These are phyloP conservation scores for Neoboletus brunneissimus DNA, from an alignment of 768 basidiomycete species.

Conservation along the genomic window DNA sequence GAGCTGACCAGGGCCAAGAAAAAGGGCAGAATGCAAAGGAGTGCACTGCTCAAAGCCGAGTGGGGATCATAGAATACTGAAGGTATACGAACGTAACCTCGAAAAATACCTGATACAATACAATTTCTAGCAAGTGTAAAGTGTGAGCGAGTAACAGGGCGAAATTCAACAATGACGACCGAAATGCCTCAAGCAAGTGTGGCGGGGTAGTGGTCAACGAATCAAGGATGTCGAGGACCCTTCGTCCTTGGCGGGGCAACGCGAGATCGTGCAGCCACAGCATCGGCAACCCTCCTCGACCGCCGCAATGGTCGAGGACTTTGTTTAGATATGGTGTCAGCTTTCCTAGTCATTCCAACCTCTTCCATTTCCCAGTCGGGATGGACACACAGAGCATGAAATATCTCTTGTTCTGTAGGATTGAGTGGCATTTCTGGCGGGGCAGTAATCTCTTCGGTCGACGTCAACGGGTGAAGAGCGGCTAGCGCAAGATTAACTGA, in stretches of 20 bases:
- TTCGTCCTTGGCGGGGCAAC: constrained; percentile 34
- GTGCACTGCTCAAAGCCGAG: constrained; percentile 17
- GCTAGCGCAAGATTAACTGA: constrained; percentile 32
- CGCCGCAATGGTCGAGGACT: constrained; percentile 29
- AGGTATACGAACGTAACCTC: constrained; percentile 24
- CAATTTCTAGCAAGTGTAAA: constrained; percentile 23
- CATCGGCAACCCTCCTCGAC: constrained; percentile 68
- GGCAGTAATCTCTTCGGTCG: constrained; percentile 9
- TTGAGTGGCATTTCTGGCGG: constrained; percentile 50
- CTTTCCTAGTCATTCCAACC: constrained; percentile 7
- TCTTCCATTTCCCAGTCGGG: constrained; percentile 52
- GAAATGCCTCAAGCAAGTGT: neutral
- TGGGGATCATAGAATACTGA: constrained; percentile 26
- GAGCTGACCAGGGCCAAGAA: constrained; percentile 10
- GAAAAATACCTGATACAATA: constrained; percentile 26
- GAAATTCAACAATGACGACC: constrained; percentile 5
- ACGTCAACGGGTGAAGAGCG: constrained; percentile 21
- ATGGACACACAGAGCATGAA: constrained; percentile 58
- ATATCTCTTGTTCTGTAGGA: constrained; percentile 69
- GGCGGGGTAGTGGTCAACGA: neutral
- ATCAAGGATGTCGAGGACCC: constrained; percentile 28
- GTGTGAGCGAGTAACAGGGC: constrained; percentile 7
- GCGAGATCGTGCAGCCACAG: constrained; percentile 48
- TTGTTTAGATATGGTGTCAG: neutral
- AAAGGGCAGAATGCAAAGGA: constrained; percentile 8